These are phyloP conservation scores for Manihot esculenta DNA, from an alignment of 441 rosid genomes.

Conservation along the genomic window DNA sequence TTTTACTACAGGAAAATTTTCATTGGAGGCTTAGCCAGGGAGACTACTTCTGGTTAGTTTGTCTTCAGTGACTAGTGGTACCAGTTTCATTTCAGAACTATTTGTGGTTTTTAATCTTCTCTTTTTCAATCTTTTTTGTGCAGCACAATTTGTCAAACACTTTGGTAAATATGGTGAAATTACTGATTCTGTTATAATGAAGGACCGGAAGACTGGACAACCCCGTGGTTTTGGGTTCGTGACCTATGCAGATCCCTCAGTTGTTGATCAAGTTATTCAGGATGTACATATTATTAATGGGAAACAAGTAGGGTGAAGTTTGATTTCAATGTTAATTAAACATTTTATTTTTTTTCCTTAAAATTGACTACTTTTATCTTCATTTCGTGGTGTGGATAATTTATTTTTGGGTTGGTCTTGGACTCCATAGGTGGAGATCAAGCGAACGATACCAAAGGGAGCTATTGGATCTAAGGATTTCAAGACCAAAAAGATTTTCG, in stretches of 20 bases:
- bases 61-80: slow-evolving; percentile 9
- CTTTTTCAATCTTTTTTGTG: slow-evolving; percentile 22
- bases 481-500: slow-evolving; percentile 85
- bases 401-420: slow-evolving; percentile 17
- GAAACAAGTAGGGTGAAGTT: slow-evolving; percentile 60
- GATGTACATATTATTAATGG: slow-evolving; percentile 73
- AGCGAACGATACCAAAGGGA: slow-evolving; percentile 88
- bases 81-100: background rate
- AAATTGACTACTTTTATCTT: background rate
- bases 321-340: background rate
- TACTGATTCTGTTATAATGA: slow-evolving; percentile 94
- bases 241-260: slow-evolving; percentile 83
- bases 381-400: background rate
- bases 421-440: slow-evolving; percentile 78
- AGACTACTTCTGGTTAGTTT: slow-evolving; percentile 86
- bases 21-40: slow-evolving; percentile 92
- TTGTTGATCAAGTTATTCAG: slow-evolving; percentile 80
- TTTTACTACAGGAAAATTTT: slow-evolving; percentile 79
- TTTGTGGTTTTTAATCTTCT: background rate
- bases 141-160: slow-evolving; percentile 83
- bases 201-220: slow-evolving; percentile 80
- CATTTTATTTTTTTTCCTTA: background rate
- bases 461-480: slow-evolving; percentile 63
- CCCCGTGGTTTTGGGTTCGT: slow-evolving; percentile 97
- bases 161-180: slow-evolving; percentile 88